phyloP scores from a whole-genome alignment of 2,329 filamentous ascomycete genomes.

The Ambrosiella cleistominuta region DNA sequence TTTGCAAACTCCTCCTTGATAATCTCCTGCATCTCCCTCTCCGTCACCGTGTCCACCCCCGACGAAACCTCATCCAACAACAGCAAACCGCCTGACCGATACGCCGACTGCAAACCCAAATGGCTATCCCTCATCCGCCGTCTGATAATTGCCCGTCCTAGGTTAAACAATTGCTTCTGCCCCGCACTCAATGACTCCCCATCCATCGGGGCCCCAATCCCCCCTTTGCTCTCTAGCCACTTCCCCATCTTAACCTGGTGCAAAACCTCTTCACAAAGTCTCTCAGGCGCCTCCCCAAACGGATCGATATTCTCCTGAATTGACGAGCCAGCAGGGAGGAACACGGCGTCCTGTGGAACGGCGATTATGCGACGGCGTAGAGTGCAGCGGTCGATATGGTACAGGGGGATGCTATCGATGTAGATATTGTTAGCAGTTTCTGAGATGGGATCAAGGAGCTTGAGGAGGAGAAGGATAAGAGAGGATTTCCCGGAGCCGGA shows the following conservation, averaged over 20 bases:
- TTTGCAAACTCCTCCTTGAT: conserved; percentile 23
- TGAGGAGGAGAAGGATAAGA: conserved; percentile 23
- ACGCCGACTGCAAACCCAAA: not conserved
- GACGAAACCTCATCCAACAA: conserved; percentile 28
- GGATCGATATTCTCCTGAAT: conserved; percentile 29
- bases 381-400: conserved; percentile 22
- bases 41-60: conserved; percentile 26
- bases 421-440: conserved; percentile 18
- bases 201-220: conserved; percentile 24
- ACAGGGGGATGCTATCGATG: conserved; percentile 26
- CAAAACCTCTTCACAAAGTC: conserved; percentile 22
- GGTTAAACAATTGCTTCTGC: conserved; percentile 46
- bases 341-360: conserved; percentile 36
- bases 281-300: conserved; percentile 17
- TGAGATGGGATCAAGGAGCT: conserved; percentile 24
- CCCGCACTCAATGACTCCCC: conserved; percentile 35
- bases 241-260: conserved; percentile 20
- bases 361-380: conserved; percentile 32
- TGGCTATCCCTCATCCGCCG: conserved; percentile 17
- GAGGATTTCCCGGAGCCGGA: conserved; percentile 29
- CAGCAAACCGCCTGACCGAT: conserved; percentile 18
- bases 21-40: conserved; percentile 25
- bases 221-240: conserved; percentile 18
- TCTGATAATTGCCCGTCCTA: conserved; percentile 32
- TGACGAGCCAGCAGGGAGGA: conserved; percentile 28